Percentiles rank a stretch among this genome's conserved stretches.
Conservation (phyloP, 2,329 filamentous ascomycete genomes). For the Cadophora sp. region DNA sequence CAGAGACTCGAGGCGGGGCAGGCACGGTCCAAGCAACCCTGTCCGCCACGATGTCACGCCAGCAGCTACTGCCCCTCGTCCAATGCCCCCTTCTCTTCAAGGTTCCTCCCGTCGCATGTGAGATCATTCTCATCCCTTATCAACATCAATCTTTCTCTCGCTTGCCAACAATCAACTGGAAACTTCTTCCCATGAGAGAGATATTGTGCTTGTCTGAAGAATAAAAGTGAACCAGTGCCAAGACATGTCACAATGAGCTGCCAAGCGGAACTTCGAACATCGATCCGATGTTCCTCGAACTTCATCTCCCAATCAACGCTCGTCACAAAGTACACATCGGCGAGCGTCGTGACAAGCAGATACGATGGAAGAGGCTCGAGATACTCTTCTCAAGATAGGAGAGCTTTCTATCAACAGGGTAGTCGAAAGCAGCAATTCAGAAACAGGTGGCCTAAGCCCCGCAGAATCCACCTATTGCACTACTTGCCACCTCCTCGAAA, state of each 20-base stretch:
- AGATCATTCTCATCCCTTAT: neutral
- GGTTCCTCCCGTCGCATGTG: neutral
- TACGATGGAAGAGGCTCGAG: neutral
- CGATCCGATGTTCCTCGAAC: too few relatives aligned
- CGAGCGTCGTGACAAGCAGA: neutral
- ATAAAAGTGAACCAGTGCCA: neutral
- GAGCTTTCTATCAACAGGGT: neutral
- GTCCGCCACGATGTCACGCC: too few relatives aligned
- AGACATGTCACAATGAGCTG: neutral
- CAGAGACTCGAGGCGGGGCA: too few relatives aligned
- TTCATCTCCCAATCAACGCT: neutral
- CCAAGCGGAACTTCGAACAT: neutral
- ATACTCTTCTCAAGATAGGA: neutral
- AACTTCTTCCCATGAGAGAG: neutral
- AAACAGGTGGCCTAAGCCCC: too few relatives aligned
- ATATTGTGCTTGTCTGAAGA: neutral
- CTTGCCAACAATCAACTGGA: neutral
- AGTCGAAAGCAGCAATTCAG: neutral
- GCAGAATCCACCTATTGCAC: neutral
- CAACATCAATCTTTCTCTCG: neutral
- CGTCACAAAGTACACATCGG: neutral
- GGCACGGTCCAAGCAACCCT: too few relatives aligned
- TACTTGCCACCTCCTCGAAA: neutral
- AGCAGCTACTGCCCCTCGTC: too few relatives aligned
- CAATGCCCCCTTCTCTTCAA: too few relatives aligned